These are phyloP conservation scores for Taiozyma sp. DNA, from an alignment of 1,139 yeast genomes.

Conservation along the genomic window DNA sequence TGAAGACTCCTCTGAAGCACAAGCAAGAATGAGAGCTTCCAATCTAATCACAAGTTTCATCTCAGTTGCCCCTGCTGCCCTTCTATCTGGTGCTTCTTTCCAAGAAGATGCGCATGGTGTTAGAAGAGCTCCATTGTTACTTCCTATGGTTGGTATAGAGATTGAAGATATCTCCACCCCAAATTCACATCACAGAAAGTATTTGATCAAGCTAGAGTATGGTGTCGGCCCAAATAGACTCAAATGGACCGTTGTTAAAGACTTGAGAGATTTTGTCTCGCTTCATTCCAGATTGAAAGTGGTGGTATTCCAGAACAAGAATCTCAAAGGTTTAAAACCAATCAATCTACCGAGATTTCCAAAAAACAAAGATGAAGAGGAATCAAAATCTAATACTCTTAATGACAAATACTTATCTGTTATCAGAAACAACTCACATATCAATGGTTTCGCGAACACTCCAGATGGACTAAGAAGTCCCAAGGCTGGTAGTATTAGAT, in stretches of 20 bases:
- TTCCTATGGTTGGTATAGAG: conserved; percentile 66
- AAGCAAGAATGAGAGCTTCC: conserved; percentile 39
- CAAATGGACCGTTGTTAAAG: conserved; percentile 77
- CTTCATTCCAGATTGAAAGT: conserved; percentile 68
- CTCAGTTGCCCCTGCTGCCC: conserved; percentile 77
- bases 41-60: conserved; percentile 58
- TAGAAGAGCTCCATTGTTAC: conserved; percentile 75
- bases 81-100: conserved; percentile 71
- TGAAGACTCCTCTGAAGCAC: conserved; percentile 17
- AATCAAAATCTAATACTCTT: conserved; percentile 14
- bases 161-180: conserved; percentile 37
- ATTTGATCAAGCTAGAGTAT: conserved; percentile 72
- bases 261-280: conserved; percentile 62
- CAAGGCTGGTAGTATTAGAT: conserved; percentile 1
- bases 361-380: conserved; percentile 23
- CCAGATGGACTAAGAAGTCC: neutral
- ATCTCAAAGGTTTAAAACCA: conserved; percentile 26
- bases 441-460: neutral
- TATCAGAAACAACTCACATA: neutral
- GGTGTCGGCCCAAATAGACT: conserved; percentile 81
- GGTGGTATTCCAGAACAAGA: conserved; percentile 35
- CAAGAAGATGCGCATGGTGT: conserved; percentile 74
- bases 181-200: conserved; percentile 31
- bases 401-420: conserved; percentile 25
- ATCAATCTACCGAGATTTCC: conserved; percentile 42